Evolutionary conservation across 129 eudicot species (phyloP).

Genomic region (Flaveria bidentis): DNA sequence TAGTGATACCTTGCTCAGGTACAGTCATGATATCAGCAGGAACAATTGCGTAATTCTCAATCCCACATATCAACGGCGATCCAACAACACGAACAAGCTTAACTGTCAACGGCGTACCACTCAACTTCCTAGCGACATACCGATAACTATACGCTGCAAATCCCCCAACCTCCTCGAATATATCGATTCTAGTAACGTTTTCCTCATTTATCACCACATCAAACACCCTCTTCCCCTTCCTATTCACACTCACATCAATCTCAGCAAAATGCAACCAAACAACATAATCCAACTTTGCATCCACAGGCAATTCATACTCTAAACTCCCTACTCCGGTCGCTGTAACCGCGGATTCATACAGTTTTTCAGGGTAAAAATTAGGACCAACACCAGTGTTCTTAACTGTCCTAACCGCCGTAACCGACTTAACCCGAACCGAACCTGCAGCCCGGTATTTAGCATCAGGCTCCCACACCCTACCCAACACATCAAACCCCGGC

Average conservation of each 20-base stretch:
- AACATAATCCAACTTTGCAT: conserved; percentile 87
- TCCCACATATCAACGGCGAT: conserved; percentile 72
- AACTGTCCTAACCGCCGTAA: conserved; percentile 53
- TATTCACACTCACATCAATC: conserved; percentile 73
- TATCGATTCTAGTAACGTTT: conserved; percentile 75
- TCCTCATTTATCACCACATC: conserved; percentile 74
- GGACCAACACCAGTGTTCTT: conserved; percentile 47
- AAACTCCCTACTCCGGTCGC: conserved; percentile 44
- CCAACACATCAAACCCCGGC: conserved; percentile 80
- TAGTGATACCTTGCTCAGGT: conserved; percentile 75
- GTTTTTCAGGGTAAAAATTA: conserved; percentile 69
- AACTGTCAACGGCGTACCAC: conserved; percentile 56
- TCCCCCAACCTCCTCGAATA: conserved; percentile 74
- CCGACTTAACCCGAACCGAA: conserved; percentile 33
- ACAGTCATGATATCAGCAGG: conserved; percentile 79
- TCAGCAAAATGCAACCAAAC: conserved; percentile 95
- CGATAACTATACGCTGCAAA: conserved; percentile 78
- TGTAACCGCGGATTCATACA: conserved; percentile 66
- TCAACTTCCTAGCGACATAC: conserved; percentile 72
- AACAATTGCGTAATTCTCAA: conserved; percentile 93
- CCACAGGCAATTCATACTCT: conserved; percentile 80
- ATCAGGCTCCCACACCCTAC: conserved; percentile 84
- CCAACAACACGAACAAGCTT: conserved; percentile 76
- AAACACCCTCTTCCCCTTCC: conserved; percentile 78
- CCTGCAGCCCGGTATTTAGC: conserved; percentile 42